Percentiles rank a stretch among this genome's conserved stretches.
phyloP scores from a whole-genome alignment of 495 filamentous ascomycete species.

The Tuber magnatum region DNA sequence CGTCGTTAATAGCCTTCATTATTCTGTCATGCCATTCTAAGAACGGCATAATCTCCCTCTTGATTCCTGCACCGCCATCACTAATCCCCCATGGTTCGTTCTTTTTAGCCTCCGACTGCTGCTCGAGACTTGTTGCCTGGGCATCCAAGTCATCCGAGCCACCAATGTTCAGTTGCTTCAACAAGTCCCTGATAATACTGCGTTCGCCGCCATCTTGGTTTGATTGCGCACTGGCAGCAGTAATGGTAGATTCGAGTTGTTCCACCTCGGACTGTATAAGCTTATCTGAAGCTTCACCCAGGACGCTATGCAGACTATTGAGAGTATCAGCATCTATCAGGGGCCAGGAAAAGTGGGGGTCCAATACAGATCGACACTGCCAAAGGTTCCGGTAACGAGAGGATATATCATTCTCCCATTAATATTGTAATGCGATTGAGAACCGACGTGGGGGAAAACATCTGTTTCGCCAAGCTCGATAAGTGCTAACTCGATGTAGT shows the following conservation, averaged over 20 bases:
- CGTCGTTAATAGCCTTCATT: conserved; percentile 65
- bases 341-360: not conserved
- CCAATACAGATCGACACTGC: conserved; percentile 62
- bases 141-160: conserved; percentile 59
- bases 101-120: conserved; percentile 45
- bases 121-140: conserved; percentile 62
- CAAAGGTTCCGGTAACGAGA: conserved; percentile 82
- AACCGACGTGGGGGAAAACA: conserved; percentile 79
- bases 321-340: conserved; percentile 8
- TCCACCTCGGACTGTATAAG: conserved; percentile 78
- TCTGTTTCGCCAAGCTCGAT: conserved; percentile 73
- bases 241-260: conserved; percentile 68
- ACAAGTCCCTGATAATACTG: conserved; percentile 64
- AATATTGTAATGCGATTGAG: conserved; percentile 57
- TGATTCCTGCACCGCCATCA: conserved; percentile 47
- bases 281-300: conserved; percentile 83
- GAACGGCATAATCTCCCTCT: conserved; percentile 70
- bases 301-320: conserved; percentile 68
- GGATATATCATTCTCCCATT: conserved; percentile 65
- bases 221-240: conserved; percentile 49
- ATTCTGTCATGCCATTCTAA: conserved; percentile 83
- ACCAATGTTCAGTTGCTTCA: conserved; percentile 65
- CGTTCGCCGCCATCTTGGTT: conserved; percentile 46
- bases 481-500: conserved; percentile 77
- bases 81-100: conserved; percentile 29